Percentiles rank a stretch among this genome's conserved stretches.
Evolutionary conservation across 345 rosid species (phyloP).

Genomic region (Excoecaria agallocha): DNA sequence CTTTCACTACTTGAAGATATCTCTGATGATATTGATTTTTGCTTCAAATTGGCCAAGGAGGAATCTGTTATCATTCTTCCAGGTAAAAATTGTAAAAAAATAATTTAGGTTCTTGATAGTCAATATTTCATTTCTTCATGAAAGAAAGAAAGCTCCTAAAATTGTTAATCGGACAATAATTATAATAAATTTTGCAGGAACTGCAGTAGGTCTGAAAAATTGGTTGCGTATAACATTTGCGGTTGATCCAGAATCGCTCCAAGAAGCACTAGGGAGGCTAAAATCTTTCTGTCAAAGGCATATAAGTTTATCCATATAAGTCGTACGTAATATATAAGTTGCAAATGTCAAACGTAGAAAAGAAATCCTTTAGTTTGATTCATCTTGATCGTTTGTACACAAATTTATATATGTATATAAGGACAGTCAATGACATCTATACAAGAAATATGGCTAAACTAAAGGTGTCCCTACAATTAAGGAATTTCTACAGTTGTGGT

Average conservation of each 20-base stretch:
- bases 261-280: slow-evolving; percentile 66
- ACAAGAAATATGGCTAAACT: too few relatives aligned
- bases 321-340: too few relatives aligned
- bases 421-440: too few relatives aligned
- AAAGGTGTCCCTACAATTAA: too few relatives aligned
- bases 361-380: too few relatives aligned
- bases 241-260: slow-evolving; percentile 59
- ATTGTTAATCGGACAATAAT: background rate
- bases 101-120: too few relatives aligned
- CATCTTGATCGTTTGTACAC: too few relatives aligned
- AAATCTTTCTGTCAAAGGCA: slow-evolving; percentile 68
- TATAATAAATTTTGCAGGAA: slow-evolving; percentile 43
- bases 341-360: too few relatives aligned
- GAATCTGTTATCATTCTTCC: slow-evolving; percentile 94
- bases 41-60: slow-evolving; percentile 87
- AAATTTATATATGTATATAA: too few relatives aligned
- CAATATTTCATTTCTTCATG: background rate
- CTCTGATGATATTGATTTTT: slow-evolving; percentile 82
- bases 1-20: slow-evolving; percentile 58
- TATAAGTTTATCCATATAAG: slow-evolving; percentile 1
- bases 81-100: slow-evolving; percentile 38
- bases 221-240: slow-evolving; percentile 89
- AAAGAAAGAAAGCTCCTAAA: background rate
- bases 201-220: slow-evolving; percentile 74
- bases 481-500: too few relatives aligned